phyloP scores from a whole-genome alignment of 768 basidiomycete genomes.

The Podaxis mareebaensis region DNA sequence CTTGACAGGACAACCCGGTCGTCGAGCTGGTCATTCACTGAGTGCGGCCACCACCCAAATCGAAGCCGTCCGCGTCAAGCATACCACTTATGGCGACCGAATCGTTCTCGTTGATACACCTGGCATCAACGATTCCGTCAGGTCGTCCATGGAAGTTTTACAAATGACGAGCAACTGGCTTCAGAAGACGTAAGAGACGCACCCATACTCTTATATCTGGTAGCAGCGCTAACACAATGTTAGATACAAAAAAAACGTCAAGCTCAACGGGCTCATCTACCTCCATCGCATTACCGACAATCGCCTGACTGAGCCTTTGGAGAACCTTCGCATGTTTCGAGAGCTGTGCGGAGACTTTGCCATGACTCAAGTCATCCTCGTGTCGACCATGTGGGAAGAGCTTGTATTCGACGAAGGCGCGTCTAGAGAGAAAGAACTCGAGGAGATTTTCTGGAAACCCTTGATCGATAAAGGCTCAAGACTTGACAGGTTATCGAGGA shows the following conservation, averaged over 20 bases:
- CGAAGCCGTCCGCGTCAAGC: conserved; percentile 1
- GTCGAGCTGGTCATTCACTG: background rate
- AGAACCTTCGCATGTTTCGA: conserved; percentile 18
- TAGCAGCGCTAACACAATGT: background rate
- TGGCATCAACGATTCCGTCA: conserved; percentile 9
- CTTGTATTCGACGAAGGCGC: conserved; percentile 1
- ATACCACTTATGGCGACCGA: conserved; percentile 5
- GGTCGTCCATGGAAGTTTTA: conserved; percentile 1
- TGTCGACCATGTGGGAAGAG: conserved; percentile 17
- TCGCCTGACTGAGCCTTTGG: conserved; percentile 9
- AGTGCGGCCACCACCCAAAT: conserved; percentile 5
- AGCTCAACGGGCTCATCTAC: conserved; percentile 18
- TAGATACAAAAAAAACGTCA: conserved; percentile 11
- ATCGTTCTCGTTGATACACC: conserved; percentile 16
- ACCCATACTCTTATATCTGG: background rate
- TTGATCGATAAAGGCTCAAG: conserved; percentile 20
- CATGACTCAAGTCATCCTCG: conserved; percentile 16
- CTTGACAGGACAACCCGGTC: conserved; percentile 6
- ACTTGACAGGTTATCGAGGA: conserved; percentile 3
- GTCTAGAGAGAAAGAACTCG: conserved; percentile 19
- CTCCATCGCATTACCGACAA: conserved; percentile 18
- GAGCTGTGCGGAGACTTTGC: conserved; percentile 14
- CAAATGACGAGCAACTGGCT: conserved; percentile 8
- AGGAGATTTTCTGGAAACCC: conserved; percentile 20
- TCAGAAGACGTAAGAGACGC: background rate